Evolutionary conservation across 306 rosid genomes (phyloP), one percentile per base, ranked within the genome.

Genomic region (Hippophae tibetana): DNA sequence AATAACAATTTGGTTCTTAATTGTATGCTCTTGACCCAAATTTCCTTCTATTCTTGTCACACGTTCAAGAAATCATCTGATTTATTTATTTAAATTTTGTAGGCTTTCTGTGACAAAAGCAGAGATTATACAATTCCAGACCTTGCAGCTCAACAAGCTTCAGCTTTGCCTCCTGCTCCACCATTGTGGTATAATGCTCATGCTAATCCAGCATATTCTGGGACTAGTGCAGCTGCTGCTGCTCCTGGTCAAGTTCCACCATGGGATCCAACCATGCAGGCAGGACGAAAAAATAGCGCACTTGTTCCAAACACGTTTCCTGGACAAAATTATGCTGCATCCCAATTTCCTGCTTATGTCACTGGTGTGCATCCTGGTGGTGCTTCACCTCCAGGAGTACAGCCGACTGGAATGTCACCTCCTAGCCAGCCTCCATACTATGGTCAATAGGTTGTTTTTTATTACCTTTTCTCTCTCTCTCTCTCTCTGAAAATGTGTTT

Each of bases 81-180:
- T 31, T 23, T 43, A 47, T 60, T 61, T 66, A 25, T 52, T 47
- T 62, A 54, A 48, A 14, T 7, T 56, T 76, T 61, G 27, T 62
- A 89, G 97, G 97, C 95, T 50, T 85, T 66, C 81, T 81, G 97
- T 66, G 97, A 89, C 71, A 88, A 88, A 74, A 89, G 94, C 74
- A 79, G 96, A 55, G 87, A 82, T 61, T 82, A 82, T 49, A 82
- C 84, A 13, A 64, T 82, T 60, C 78, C 82, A 38, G 84, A 78
- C 12, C 77, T 66, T 66, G 69, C 78, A 8, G 78, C 63, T 7
- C 84, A 75, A 62, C 72, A 62, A 70, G 63, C 27, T 59, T 61
- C 82, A 13, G 57, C 68, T 31, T 61, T 53, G 67, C 68, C 79
- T 14, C 59, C 67, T 31, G 72, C 75, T 54, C 69, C 75, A 31